A percentile compares a stretch with the other conserved stretches of the same genome.
Conservation (phyloP, 2,329 filamentous ascomycete genomes). For the Fusarium drepaniforme region DNA sequence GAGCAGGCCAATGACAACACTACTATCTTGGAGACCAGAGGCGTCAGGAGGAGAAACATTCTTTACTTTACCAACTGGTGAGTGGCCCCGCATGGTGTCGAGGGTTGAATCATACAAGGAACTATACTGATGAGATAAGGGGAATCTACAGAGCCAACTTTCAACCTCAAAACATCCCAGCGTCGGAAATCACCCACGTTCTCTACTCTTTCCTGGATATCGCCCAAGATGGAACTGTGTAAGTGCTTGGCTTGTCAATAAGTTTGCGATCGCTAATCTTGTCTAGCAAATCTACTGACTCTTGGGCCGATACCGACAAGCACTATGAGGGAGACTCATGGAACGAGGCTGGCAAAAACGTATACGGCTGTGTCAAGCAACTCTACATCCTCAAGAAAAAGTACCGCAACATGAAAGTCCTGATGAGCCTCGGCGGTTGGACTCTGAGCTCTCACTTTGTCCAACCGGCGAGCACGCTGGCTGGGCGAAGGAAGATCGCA, state of each 20-base stretch:
- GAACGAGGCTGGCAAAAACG: conserved; percentile 71
- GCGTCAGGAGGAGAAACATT: conserved; percentile 50
- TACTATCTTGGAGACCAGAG: conserved; percentile 27
- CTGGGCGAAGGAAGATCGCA: conserved; percentile 75
- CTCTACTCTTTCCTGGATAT: conserved; percentile 71
- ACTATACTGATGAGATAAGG: conserved; percentile 55
- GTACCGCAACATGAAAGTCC: conserved; percentile 80
- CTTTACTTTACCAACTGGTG: conserved; percentile 70
- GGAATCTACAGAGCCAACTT: conserved; percentile 79
- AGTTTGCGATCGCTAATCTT: not conserved
- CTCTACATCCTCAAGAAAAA: conserved; percentile 81
- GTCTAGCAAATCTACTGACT: conserved; percentile 45
- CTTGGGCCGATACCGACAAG: conserved; percentile 69
- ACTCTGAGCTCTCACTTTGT: conserved; percentile 70
- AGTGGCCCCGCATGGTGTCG: conserved; percentile 17
- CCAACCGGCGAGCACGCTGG: conserved; percentile 69
- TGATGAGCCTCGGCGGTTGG: conserved; percentile 88
- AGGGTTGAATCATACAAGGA: conserved; percentile 13
- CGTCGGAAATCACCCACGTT: conserved; percentile 78
- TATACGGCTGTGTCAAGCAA: conserved; percentile 84
- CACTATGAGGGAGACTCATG: conserved; percentile 75
- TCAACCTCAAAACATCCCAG: conserved; percentile 76
- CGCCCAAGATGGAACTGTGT: conserved; percentile 59
- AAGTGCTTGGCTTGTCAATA: conserved; percentile 37
- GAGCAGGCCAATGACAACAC: conserved; percentile 18